Evolutionary conservation across 257 asterid species (phyloP).

Genomic region (Handroanthus guayacan): DNA sequence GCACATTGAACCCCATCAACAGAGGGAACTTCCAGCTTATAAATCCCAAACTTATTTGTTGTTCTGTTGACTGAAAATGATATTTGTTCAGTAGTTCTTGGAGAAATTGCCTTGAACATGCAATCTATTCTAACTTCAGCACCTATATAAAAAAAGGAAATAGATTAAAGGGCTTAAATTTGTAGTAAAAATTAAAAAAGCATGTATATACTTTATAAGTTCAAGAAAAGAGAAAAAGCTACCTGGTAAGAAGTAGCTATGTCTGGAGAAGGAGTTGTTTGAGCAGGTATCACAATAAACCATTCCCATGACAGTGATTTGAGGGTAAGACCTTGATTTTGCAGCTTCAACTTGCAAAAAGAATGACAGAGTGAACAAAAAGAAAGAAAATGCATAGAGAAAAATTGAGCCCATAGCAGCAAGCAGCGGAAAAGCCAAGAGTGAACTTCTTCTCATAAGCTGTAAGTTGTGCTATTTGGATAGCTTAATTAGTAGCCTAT

Average conservation of each 20-base stretch:
- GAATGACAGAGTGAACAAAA: conserved; percentile 41
- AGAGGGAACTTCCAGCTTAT: conserved; percentile 76
- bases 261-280: conserved; percentile 86
- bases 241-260: conserved; percentile 98
- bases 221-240: not conserved
- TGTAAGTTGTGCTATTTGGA: conserved; percentile 2
- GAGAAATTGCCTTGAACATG: conserved; percentile 80
- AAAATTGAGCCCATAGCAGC: conserved; percentile 46
- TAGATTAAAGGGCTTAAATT: not conserved
- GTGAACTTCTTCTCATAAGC: conserved; percentile 19
- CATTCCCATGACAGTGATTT: conserved; percentile 95
- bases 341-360: conserved; percentile 52
- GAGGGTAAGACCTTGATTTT: conserved; percentile 49
- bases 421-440: conserved; percentile 25
- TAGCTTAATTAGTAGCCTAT: conserved; percentile 32
- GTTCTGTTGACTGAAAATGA: conserved; percentile 84
- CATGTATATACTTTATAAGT: not conserved
- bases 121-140: conserved; percentile 87
- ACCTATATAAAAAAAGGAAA: conserved; percentile 48
- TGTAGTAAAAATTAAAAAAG: not conserved
- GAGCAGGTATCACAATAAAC: conserved; percentile 95
- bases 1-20: conserved; percentile 93
- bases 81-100: conserved; percentile 74
- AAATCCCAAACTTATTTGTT: conserved; percentile 77
- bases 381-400: conserved; percentile 43